Base-by-base conservation (phyloP, 1,284 basidiomycete genomes). In the Ceratobasidium sp. region DNA sequence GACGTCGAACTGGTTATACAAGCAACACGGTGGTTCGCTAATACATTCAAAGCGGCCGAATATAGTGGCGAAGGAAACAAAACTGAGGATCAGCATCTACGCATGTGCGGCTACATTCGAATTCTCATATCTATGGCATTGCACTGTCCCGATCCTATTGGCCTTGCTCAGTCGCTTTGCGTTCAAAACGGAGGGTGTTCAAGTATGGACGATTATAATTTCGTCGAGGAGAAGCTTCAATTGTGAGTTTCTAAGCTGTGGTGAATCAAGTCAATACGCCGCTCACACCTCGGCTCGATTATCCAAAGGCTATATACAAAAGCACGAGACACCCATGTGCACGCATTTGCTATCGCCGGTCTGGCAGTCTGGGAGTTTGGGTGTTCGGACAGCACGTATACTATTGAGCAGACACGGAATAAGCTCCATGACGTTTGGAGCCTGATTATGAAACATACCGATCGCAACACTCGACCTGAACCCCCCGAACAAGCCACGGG, bases 21-120 rank as follows among this genome's bases (percentile, higher is more conserved):
- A 18, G 55, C 69, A 1, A 58, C 44, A 10, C 33, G 15, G 9
- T 46, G 55, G 55, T 49, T 72, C 15, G 33, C 56, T 4, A 58
- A 39, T 0, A 28, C 12, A 2, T 72, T 72, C 68, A n/a, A n/a
- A 0, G 9, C 4, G 53, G 10, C 18, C 7, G 1, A 1, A 18
- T 1, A 46, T 13, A 15, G n/a, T n/a, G n/a, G 4, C 40, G 18
- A 26, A 60, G 15, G 46, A 20, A 26, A 9, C 5, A 58, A 6
- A 40, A 2, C n/a, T 51, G 23, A 23, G 33, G 10, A n/a, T n/a
- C 13, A 60, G n/a, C 12, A 44, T 10, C 55, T 72, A 18, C 53
- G 42, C 18, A 56, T 58, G 40, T 72, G 51, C 40, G 69, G 69
- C 40, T 72, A 72, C 23, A 18, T 28, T 13, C 69, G 69, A 40